Base-by-base conservation (phyloP, 2,329 filamentous ascomycete genomes). In the Leptoxyphium fumago region DNA sequence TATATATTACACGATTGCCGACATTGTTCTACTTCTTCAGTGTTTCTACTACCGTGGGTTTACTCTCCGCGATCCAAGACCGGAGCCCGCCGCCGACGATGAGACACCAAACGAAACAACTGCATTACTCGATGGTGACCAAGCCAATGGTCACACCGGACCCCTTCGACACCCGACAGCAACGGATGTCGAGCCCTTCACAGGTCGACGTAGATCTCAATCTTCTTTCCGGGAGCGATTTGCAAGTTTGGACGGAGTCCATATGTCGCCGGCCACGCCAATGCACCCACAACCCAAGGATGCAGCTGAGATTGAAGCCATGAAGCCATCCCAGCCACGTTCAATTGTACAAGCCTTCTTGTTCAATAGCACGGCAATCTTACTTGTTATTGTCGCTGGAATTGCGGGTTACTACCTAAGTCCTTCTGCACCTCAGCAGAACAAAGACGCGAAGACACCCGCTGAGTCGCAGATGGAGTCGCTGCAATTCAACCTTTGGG, bases 11-110 rank as follows among this genome's bases (percentile, higher is more conserved):
- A 93, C 88, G 13, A 73, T 94, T 32, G 87, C 87, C 48, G 89
- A 96, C 58, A 75, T 95, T 38, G 86, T 96, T 1, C 72, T 98
- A 1, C 69, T 96, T 0, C 73, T 71, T 1, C 91, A 98, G 65
- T 94, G 85, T 64, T 94, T 96, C 68, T 96, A 94, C 68, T 98
- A 98, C 64, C 79, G 84, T 43, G 88, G 88, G 2, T 91, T 94
- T 50, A 54, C 52, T 65, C 94, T 96, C 61, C 79, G 85, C 43
- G 88, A 88, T 13, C 88, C 94, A 40, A 58, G 54, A 43, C 54
- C 56, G 0, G 48, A 53, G 15, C 29, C 39, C 11, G 34, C 36
- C 9, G 45, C 46, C 5, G 45, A 54, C 15, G 52, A 52, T 17
- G 54, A 45, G 7, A 43, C 46, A 15, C 48, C 55, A 5, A 61